Base-by-base conservation (phyloP, 2,329 filamentous ascomycete species). In the Thermoascus crustaceus region DNA sequence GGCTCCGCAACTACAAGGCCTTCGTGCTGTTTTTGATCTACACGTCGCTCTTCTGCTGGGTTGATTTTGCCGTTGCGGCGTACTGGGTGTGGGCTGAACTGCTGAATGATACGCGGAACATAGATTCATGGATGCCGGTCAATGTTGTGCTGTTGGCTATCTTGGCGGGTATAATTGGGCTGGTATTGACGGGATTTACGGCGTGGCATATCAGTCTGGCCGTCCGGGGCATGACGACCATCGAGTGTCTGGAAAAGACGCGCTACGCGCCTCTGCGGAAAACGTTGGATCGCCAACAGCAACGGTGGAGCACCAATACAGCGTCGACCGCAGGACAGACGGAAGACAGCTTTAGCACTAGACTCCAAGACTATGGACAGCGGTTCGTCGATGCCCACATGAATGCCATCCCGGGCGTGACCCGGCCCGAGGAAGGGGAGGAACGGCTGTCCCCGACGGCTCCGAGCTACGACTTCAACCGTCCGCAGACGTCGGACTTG, bases 191-290 rank as follows among this genome's bases (percentile, higher is more conserved):
- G 8, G 86, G 85, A 0, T 98, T 98, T 55, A 94, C 88, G 1
- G 74, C 67, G 1, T 98, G 91, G 88, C 91, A 98, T 67, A 72
- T 96, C 37, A 77, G 83, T 57, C 72, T 98, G 1, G 85, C 85
- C 1, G 66, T 75, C 35, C 74, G 75, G 17, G 86, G 85, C 3
- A 80, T 93, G 61, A 98, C 91, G 1, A 98, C 91, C 3, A 95
- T 98, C 40, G 91, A 98, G 60, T 94, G 83, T 51, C 68, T 98
- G 40, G 91, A 98, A 62, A 95, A 91, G 69, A 96, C 89, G 2
- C 76, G 91, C 37, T 98, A 98, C 61, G 73, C 94, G 5, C 86
- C 83, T 0, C 58, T 94, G 41, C 75, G 82, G 38, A 78, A 78
- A 54, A 75, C 75, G 32, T 73, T 89, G 54, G 78, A 84, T 53